Conservation (phyloP, 2,329 filamentous ascomycete species). For the Calonectria henricotiae region DNA sequence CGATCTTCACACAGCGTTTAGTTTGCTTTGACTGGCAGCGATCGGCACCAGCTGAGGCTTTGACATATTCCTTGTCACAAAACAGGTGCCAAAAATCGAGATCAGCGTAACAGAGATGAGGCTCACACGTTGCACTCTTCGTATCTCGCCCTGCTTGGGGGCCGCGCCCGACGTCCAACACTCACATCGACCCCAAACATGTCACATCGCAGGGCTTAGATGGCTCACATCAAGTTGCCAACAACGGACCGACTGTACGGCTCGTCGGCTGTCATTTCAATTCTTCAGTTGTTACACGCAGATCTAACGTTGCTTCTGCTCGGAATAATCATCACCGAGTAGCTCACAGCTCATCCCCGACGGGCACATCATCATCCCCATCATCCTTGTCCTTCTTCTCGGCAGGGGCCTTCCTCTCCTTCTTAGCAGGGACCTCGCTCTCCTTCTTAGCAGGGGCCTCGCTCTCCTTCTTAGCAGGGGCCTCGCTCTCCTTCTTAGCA, state of each 20-base stretch:
- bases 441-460: background rate
- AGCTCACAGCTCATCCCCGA: slow-evolving; percentile 66
- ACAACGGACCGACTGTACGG: slow-evolving; percentile 28
- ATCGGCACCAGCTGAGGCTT: slow-evolving; percentile 11
- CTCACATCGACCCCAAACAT: slow-evolving; percentile 26
- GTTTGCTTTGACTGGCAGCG: background rate
- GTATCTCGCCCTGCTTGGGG: background rate
- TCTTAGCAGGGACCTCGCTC: background rate
- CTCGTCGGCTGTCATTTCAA: slow-evolving; percentile 1
- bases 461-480: background rate
- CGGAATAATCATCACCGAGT: slow-evolving; percentile 9
- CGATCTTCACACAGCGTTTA: background rate
- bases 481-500: background rate
- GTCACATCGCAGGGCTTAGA: slow-evolving; percentile 33
- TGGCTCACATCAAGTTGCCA: background rate
- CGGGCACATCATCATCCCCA: slow-evolving; percentile 50
- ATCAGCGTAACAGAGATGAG: slow-evolving; percentile 12
- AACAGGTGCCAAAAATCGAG: slow-evolving; percentile 19
- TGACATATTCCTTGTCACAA: background rate
- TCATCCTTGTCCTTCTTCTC: background rate
- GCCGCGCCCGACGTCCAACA: background rate
- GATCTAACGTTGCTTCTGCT: slow-evolving; percentile 9
- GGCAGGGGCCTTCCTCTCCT: background rate
- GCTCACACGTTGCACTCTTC: slow-evolving; percentile 11
- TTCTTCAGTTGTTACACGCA: slow-evolving; percentile 29